A percentile compares a stretch with the other conserved stretches of the same genome.
phyloP scores from a whole-genome alignment of 441 rosid genomes.

The Omphalea diandra region DNA sequence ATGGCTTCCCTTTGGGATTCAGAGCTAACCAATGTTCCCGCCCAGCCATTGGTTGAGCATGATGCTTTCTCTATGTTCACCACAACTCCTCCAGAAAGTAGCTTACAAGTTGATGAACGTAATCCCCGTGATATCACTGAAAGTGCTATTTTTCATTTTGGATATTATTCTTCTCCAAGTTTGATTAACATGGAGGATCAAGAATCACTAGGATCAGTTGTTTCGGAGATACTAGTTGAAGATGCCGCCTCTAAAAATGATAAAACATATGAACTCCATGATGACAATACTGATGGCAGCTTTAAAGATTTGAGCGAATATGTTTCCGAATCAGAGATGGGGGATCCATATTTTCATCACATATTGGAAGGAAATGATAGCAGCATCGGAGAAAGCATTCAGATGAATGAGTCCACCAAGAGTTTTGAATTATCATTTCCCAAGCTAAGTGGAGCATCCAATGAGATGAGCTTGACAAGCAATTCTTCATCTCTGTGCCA shows the following conservation, averaged over 20 bases:
- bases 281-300: conserved; percentile 40
- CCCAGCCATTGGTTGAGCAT: conserved; percentile 25
- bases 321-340: conserved; percentile 30
- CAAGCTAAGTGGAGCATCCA: conserved; percentile 27
- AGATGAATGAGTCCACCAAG: conserved; percentile 15
- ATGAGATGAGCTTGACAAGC: conserved; percentile 32
- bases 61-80: conserved; percentile 21
- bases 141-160: conserved; percentile 13
- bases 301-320: conserved; percentile 30
- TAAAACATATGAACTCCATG: conserved; percentile 31
- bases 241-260: conserved; percentile 33
- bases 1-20: conserved; percentile 35
- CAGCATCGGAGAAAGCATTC: not conserved
- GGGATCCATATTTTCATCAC: conserved; percentile 25
- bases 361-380: conserved; percentile 7
- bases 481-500: conserved; percentile 29
- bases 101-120: conserved; percentile 21
- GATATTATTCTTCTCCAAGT: conserved; percentile 30
- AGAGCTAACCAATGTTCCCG: conserved; percentile 24
- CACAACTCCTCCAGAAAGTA: conserved; percentile 17
- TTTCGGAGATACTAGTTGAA: conserved; percentile 45
- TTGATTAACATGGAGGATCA: conserved; percentile 40
- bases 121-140: conserved; percentile 9
- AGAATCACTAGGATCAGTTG: conserved; percentile 49
- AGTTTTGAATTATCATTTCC: conserved; percentile 21